Percentiles rank a stretch among this genome's conserved stretches.
Conservation (phyloP, 2,329 filamentous ascomycete genomes). For the Elsinoe australis region DNA sequence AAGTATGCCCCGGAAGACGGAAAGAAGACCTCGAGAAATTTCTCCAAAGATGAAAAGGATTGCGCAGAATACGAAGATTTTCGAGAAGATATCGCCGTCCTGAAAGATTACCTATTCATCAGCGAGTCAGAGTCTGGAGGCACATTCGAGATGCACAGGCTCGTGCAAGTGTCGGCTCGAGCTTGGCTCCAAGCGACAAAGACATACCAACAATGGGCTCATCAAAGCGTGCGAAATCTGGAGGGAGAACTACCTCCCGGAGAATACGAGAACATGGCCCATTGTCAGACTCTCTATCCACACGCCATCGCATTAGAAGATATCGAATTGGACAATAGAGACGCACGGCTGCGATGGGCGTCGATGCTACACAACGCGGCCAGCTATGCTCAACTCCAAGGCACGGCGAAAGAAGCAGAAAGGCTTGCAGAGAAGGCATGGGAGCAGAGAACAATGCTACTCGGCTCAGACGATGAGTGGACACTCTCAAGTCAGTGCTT, state of each 20-base stretch:
- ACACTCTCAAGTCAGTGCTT: neutral
- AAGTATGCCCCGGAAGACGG: too few relatives aligned
- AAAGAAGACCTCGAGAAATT: too few relatives aligned
- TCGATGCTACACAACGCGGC: slow-evolving; percentile 2
- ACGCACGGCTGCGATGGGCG: neutral
- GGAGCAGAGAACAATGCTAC: neutral
- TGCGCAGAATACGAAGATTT: neutral
- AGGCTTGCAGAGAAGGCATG: too few relatives aligned
- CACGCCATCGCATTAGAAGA: slow-evolving; percentile 3
- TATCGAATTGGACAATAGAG: neutral
- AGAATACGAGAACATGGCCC: slow-evolving; percentile 17
- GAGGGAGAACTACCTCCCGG: slow-evolving; percentile 16
- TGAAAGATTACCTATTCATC: neutral
- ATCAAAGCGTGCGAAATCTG: slow-evolving; percentile 15
- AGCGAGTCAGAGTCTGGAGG: neutral
- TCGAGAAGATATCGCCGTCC: neutral
- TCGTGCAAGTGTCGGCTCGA: slow-evolving; percentile 28
- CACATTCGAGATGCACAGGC: slow-evolving; percentile 25
- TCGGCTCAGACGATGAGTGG: neutral
- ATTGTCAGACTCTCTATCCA: slow-evolving; percentile 21
- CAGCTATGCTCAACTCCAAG: neutral
- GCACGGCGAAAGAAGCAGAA: neutral
- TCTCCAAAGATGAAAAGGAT: too few relatives aligned
- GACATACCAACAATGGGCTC: slow-evolving; percentile 10
- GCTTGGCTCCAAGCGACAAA: slow-evolving; percentile 25